Base-by-base conservation (phyloP, 1,139 yeast species). In the Debaryomycetaceae sp. region DNA sequence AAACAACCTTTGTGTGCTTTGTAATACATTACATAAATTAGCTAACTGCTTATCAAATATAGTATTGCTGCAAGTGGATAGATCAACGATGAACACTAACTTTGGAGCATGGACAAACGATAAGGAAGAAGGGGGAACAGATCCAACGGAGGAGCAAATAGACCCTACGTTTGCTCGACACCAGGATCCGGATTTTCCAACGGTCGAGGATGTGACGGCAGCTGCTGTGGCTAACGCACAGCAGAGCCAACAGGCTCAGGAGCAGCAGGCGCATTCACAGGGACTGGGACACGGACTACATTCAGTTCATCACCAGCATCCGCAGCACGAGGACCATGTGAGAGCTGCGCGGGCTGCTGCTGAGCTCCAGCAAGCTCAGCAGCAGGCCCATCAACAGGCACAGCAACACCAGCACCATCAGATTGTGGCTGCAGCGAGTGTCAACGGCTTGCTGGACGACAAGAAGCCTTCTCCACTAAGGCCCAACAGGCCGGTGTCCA, bases 401-500 rank as follows among this genome's bases (percentile, higher is more conserved):
- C 47, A 46, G 36, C 45, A 45, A 13, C 46, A 41, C 29, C 50
- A 41, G 30, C 47, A 41, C n/a, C 50, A 44, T 22, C 47, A 42
- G 28, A 39, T 42, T 34, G 37, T 45, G 19, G 47, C 47, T 32
- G 41, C 47, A 32, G 44, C 46, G 17, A 40, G 42, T 16, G 47
- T 44, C 6, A 43, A 40, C 22, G 35, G 40, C 15, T 31, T 42
- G 17, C 40, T 36, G 9, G 42, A 40, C 9, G 35, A 41, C n/a
- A 40, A 42, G 19, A 49, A 50, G 19, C 42, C 47, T 8, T 29
- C 46, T 7, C 41, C 41, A 5, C 40, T 49, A 1, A 38, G 45
- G 17, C 43, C 46, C 5, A 42, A 36, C 34, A 41, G 80, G 46
- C 76, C 76, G 6, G 65, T 84, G 31, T 74, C 83, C 11, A 74